Conservation (phyloP, 768 basidiomycete genomes). For the Phylloporus rhodoxanthus region DNA sequence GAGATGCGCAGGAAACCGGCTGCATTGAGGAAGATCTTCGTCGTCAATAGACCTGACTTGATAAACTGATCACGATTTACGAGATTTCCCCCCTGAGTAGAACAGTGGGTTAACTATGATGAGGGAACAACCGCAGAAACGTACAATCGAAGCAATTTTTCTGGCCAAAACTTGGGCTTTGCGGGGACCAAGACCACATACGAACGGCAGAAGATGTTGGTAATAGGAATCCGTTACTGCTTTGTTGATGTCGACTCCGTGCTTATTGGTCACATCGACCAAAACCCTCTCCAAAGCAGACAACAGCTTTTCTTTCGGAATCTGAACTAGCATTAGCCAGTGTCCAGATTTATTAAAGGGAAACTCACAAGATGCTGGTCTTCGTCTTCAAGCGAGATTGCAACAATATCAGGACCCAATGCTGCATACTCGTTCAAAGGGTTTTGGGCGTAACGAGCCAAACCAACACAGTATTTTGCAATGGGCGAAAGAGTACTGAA, state of each 20-base stretch:
- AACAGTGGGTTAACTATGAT: background rate
- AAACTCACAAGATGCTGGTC: constrained; percentile 74
- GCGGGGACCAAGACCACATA: constrained; percentile 90
- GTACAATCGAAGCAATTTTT: constrained; percentile 71
- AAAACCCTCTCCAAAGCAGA: constrained; percentile 77
- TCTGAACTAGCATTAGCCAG: constrained; percentile 38
- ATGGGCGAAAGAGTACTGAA: constrained; percentile 71
- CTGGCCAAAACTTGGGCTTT: constrained; percentile 83
- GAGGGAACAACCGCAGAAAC: constrained; percentile 20
- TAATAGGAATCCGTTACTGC: constrained; percentile 87
- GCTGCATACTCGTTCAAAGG: constrained; percentile 94
- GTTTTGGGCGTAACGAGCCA: constrained; percentile 89
- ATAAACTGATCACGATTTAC: constrained; percentile 87
- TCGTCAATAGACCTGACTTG: constrained; percentile 70
- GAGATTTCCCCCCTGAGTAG: constrained; percentile 72
- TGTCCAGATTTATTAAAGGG: background rate
- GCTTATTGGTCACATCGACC: constrained; percentile 85
- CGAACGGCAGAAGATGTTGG: constrained; percentile 79
- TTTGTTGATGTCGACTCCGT: constrained; percentile 95
- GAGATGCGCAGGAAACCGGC: constrained; percentile 86
- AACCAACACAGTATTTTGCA: constrained; percentile 87
- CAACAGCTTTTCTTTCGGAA: constrained; percentile 81
- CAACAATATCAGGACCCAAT: constrained; percentile 75
- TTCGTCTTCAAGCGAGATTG: constrained; percentile 79
- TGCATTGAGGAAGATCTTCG: constrained; percentile 87